These are phyloP conservation scores for Acanthamoeba sp. DNA, from an alignment of 208 protist genomes.

Conservation along the genomic window DNA sequence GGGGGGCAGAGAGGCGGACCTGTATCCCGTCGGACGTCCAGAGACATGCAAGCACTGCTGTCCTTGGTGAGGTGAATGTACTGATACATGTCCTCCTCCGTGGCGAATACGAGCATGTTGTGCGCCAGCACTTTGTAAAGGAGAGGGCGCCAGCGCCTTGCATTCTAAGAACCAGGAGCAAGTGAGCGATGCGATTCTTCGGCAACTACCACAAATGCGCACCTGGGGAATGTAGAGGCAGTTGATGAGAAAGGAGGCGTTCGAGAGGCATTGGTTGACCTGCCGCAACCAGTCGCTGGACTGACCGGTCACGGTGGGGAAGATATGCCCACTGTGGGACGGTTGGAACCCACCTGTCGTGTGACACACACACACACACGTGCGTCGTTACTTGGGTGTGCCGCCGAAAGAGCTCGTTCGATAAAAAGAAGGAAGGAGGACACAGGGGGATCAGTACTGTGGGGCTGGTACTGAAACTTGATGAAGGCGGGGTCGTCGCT, in stretches of 20 bases:
- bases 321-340: neutral
- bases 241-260: conserved; percentile 23
- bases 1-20: too few relatives aligned
- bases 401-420: neutral
- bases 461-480: neutral
- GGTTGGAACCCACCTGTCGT: neutral
- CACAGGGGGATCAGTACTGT: neutral
- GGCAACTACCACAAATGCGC: too few relatives aligned
- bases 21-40: neutral
- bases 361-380: too few relatives aligned
- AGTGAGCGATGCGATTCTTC: too few relatives aligned
- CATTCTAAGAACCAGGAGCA: neutral
- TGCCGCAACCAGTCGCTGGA: neutral
- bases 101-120: neutral
- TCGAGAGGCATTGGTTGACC: conserved; percentile 31
- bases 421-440: neutral
- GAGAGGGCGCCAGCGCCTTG: neutral
- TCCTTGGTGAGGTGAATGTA: conserved; percentile 38
- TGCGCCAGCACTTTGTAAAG: neutral
- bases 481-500: conserved; percentile 18
- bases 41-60: neutral
- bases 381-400: neutral
- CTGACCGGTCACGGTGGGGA: neutral
- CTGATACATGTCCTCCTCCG: neutral
- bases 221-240: conserved; percentile 43